These are phyloP conservation scores for Pseudonitzschia multistriata DNA, from an alignment of 108 stramenopile genomes.

Conservation along the genomic window DNA sequence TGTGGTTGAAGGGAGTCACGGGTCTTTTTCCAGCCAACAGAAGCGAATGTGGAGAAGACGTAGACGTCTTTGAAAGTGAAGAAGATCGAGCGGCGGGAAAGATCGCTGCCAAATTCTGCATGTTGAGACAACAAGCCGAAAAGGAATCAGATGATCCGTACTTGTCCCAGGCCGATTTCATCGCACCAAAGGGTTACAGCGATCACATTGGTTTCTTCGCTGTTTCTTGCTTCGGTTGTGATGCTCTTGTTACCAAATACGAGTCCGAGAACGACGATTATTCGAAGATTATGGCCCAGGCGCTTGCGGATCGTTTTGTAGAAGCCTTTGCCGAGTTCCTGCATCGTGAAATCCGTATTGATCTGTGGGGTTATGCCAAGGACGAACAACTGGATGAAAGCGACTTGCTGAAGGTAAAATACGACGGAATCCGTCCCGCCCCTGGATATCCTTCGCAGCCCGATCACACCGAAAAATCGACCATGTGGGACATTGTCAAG, in stretches of 20 bases:
- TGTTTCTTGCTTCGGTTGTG: conserved; percentile 96
- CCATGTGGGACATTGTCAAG: conserved; percentile 96
- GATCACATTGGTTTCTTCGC: conserved; percentile 98
- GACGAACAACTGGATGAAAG: conserved; percentile 81
- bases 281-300: conserved; percentile 99
- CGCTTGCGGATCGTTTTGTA: conserved; percentile 96
- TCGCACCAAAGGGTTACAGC: conserved; percentile 94
- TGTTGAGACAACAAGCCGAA: conserved; percentile 99
- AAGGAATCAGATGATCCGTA: conserved; percentile 96
- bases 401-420: conserved; percentile 98
- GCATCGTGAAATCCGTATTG: conserved; percentile 92
- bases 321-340: conserved; percentile 99
- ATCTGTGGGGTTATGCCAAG: conserved; percentile 97
- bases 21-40: conserved; percentile 96
- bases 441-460: conserved; percentile 99
- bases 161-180: conserved; percentile 96
- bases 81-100: conserved; percentile 71
- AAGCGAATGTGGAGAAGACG: conserved; percentile 95
- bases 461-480: conserved; percentile 98
- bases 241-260: conserved; percentile 85
- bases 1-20: conserved; percentile 90
- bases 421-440: conserved; percentile 99
- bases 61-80: conserved; percentile 89
- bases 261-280: conserved; percentile 97
- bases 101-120: conserved; percentile 84